Base-by-base conservation (phyloP, 257 asterid genomes). In the Ehretia macrophylla region DNA sequence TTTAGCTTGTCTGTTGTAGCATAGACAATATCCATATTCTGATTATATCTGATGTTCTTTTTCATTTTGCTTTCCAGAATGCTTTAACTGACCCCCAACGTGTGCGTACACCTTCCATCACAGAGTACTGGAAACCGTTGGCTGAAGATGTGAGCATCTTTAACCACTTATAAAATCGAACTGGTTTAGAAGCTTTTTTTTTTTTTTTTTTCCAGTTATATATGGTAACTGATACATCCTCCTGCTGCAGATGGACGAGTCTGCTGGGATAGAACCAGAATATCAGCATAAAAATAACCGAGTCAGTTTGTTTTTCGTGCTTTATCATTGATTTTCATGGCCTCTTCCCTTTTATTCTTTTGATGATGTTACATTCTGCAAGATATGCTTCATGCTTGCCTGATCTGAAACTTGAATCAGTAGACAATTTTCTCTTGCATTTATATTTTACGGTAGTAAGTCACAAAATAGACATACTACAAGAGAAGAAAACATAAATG, bases 221-320 rank as follows among this genome's bases (percentile, higher is more conserved):
- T 40, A 18, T 56, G 3, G 53, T 44, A 23, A 51, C 55, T 40
- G 17, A 23, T 13, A 16, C 53, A 54, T 64, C 72, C 9, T 68
- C 67, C 54, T 70, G 60, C 60, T 72, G 78, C 84, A 92, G 97
- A 88, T 88, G 99, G 99, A 92, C 42, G 95, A 83, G 67, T 73
- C 96, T 65, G 96, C 96, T 14, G 97, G 99, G 65, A 88, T 88
- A 59, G 99, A 92, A 73, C 91, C 88, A 64, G 99, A 92, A 71
- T 92, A 92, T 83, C 97, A 92, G 70, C 97, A 86, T 77, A 92
- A 86, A 77, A 92, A 86, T 45, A 88, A 76, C 64, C 80, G 88
- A 72, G 97, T 92, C 14, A 75, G 93, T 81, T 60, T 56, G 35
- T 68, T 57, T 65, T 66, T 51, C 14, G 46, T 49, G 21, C 35